These are phyloP conservation scores for Xylariaceae sp. DNA, from an alignment of 2,329 filamentous ascomycete genomes.

Conservation along the genomic window DNA sequence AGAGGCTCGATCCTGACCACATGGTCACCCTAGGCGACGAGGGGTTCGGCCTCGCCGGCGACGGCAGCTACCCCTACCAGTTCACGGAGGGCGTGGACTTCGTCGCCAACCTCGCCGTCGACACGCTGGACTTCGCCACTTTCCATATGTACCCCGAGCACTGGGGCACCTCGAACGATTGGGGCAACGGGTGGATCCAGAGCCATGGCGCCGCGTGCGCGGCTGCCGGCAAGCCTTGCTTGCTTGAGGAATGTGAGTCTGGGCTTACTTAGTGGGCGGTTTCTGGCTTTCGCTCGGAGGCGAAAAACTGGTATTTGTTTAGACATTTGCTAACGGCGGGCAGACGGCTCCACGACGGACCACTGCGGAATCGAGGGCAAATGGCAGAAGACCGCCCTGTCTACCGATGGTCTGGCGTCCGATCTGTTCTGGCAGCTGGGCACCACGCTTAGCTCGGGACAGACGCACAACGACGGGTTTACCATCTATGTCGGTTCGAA, in stretches of 20 bases:
- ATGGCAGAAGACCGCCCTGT: constrained; percentile 36
- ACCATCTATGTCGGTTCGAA: constrained; percentile 48
- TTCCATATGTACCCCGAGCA: constrained; percentile 44
- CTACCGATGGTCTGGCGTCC: constrained; percentile 31
- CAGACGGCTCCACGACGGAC: constrained; percentile 33
- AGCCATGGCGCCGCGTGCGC: constrained; percentile 43
- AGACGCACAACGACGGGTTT: constrained; percentile 47
- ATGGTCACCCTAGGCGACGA: constrained; percentile 67
- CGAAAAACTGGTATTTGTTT: background rate
- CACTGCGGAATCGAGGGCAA: constrained; percentile 35
- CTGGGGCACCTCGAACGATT: constrained; percentile 41
- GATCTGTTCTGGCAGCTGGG: constrained; percentile 40
- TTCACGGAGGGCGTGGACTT: constrained; percentile 56
- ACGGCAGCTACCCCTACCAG: constrained; percentile 56
- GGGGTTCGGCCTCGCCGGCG: constrained; percentile 50
- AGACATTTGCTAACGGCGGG: background rate
- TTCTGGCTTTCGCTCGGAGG: background rate
- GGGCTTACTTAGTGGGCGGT: too few relatives aligned
- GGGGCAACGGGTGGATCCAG: constrained; percentile 41
- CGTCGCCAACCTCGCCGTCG: constrained; percentile 39
- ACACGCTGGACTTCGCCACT: constrained; percentile 36
- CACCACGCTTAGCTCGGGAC: constrained; percentile 42
- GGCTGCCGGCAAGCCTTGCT: constrained; percentile 43
- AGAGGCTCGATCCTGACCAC: constrained; percentile 62
- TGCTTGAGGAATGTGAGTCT: constrained; percentile 45